Evolutionary conservation across 768 basidiomycete genomes (phyloP).

Genomic region (Rhizopogon rudus): DNA sequence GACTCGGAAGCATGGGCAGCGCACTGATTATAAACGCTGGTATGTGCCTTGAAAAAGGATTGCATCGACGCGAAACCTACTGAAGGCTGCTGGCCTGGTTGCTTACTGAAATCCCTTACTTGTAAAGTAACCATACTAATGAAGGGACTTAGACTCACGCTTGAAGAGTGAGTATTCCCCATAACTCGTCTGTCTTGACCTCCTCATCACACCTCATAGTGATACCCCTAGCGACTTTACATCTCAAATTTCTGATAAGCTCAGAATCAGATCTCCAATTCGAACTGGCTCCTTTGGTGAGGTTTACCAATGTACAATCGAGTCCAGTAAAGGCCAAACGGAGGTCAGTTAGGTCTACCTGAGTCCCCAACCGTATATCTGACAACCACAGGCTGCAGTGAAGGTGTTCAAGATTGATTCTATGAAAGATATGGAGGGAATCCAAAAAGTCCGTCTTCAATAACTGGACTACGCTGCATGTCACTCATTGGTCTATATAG

Average conservation of each 20-base stretch:
- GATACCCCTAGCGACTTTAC: not conserved
- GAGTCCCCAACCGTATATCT: not conserved
- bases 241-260: not conserved
- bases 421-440: not conserved
- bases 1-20: too few relatives aligned
- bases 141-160: not conserved
- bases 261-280: not conserved
- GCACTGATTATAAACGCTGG: too few relatives aligned
- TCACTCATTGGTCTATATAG: not conserved
- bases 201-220: not conserved
- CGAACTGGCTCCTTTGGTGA: not conserved
- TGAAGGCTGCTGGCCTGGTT: too few relatives aligned
- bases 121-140: not conserved
- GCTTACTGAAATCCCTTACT: too few relatives aligned
- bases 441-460: not conserved
- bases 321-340: not conserved
- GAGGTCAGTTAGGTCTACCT: not conserved
- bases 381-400: not conserved
- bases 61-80: too few relatives aligned
- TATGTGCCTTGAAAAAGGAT: too few relatives aligned
- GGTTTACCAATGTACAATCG: not conserved
- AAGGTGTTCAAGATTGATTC: not conserved
- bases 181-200: not conserved
- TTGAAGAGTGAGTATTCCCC: not conserved
- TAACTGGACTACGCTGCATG: not conserved